phyloP scores from a whole-genome alignment of 2,329 filamentous ascomycete genomes.

The Emergomyces pasteurianus region DNA sequence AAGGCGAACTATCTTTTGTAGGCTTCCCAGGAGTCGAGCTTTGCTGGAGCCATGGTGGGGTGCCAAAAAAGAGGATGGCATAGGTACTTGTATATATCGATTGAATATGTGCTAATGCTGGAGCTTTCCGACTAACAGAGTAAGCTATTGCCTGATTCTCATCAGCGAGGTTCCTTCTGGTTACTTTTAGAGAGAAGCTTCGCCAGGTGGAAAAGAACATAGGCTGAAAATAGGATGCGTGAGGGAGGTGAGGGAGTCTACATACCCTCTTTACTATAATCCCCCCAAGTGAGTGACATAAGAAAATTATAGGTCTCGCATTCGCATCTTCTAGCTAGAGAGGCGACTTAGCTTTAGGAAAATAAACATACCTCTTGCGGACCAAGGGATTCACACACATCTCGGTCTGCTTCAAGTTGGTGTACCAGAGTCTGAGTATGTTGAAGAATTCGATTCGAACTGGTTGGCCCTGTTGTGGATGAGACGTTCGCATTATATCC shows the following conservation, averaged over 20 bases:
- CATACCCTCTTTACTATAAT: conserved; percentile 30
- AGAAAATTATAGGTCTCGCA: conserved; percentile 28
- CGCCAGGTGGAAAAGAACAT: background rate
- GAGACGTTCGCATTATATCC: conserved; percentile 22
- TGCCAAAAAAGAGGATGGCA: conserved; percentile 27
- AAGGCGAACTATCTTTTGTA: conserved; percentile 21
- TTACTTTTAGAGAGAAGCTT: background rate
- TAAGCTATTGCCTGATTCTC: conserved; percentile 23
- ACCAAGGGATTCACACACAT: conserved; percentile 13
- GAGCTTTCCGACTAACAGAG: conserved; percentile 17
- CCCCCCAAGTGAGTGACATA: conserved; percentile 32
- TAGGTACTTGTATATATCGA: conserved; percentile 29
- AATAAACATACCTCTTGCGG: background rate
- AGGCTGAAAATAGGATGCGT: background rate
- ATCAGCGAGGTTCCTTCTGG: background rate
- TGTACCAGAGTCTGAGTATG: conserved; percentile 27
- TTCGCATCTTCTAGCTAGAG: conserved; percentile 19
- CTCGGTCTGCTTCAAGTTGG: conserved; percentile 22
- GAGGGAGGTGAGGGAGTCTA: background rate
- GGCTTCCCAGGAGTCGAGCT: conserved; percentile 14
- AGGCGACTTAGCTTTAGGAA: conserved; percentile 6
- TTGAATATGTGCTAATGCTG: conserved; percentile 20
- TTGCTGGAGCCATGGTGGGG: conserved; percentile 27
- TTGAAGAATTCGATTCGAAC: conserved; percentile 22
- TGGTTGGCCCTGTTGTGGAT: conserved; percentile 14